Conservation (phyloP, 257 asterid species). For the Nicotiana benthamiana region DNA sequence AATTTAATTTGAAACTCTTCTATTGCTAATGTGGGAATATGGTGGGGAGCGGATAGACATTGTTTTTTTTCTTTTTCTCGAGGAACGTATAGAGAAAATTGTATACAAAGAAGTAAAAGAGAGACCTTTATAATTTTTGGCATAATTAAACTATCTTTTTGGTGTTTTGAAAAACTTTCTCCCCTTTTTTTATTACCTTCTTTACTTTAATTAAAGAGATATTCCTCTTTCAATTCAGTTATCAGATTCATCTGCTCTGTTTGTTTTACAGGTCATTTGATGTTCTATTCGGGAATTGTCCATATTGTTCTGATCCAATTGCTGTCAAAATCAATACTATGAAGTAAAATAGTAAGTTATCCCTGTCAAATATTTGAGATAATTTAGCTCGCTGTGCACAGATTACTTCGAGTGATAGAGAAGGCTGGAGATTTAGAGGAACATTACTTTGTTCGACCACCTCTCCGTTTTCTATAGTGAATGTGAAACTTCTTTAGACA, state of each 20-base stretch:
- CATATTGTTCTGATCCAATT: conserved; percentile 65
- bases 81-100: background rate
- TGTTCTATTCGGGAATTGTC: conserved; percentile 61
- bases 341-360: conserved; percentile 9
- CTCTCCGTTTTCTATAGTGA: background rate
- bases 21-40: background rate
- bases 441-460: background rate
- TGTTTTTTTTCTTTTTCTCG: background rate
- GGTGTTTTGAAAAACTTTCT: background rate
- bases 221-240: background rate
- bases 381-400: background rate
- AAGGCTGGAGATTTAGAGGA: background rate
- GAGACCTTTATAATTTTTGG: background rate
- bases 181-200: background rate
- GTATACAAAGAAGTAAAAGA: background rate
- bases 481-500: background rate
- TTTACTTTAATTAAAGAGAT: background rate
- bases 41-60: background rate
- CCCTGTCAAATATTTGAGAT: background rate
- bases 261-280: conserved; percentile 44
- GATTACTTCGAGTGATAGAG: background rate
- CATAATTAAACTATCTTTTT: background rate
- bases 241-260: background rate
- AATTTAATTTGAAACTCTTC: background rate
- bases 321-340: conserved; percentile 47